Evolutionary conservation across 805 yeast genomes (phyloP), one percentile per base, ranked within the genome.

Genomic region (Nakazawaea ernobii): DNA sequence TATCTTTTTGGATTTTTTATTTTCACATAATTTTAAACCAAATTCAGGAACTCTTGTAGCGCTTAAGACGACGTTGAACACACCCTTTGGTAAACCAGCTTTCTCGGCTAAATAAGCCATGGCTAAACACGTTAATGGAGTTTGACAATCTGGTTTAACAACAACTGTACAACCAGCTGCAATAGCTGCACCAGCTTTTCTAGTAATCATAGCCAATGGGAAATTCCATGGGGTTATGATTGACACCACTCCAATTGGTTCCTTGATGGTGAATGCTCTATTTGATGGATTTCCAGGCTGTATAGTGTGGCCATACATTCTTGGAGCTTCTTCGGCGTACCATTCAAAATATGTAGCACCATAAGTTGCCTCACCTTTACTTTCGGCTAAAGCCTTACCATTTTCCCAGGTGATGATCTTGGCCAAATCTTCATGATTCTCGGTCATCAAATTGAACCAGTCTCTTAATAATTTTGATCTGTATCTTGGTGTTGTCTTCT

Each of bases 151-250:
- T 2, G 94, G 94, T 65, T 85, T 86, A 55, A 86, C 71, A 10
- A 86, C 87, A 2, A 83, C 68, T 5, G 92, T 79, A 63, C 92
- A 85, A 2, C 94, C 95, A 14, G 86, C 86, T 17, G 94, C 91
- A 30, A 83, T 58, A 2, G 88, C 89, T 28, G 92, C 90, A 27
- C 85, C 91, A 46, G 81, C 66, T 59, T 84, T 84, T 55, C 90
- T 69, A 6, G 89, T 74, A 52, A 83, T 81, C 91, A 84, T 84
- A 4, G 91, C 87, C 29, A 80, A 66, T 4, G 95, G 95, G 65
- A 86, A 86, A 64, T 86, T 86, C 94, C 94, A 86, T 5, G 94
- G 94, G 3, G 92, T 83, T 55, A 86, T 62, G 45, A 86, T 76
- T 9, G 90, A 91, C 53, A 86, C 84, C 1, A 84, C 90, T 6